Base-by-base conservation (phyloP, 768 basidiomycete species). In the Candolleomyces aberdarensis region DNA sequence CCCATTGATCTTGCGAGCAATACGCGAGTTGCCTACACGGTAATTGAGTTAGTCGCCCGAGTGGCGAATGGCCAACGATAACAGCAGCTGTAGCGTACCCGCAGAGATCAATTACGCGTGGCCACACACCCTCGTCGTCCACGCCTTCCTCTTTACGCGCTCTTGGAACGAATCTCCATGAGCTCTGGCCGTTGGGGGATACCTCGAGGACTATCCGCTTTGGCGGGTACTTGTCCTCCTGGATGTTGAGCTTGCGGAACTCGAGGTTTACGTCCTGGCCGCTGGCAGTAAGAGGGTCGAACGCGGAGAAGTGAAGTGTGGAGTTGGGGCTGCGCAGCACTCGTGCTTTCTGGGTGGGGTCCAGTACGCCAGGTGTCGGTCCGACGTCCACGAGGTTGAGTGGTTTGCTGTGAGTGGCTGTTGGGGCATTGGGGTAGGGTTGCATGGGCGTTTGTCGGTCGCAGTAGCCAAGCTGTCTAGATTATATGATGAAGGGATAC, bases 1-100 rank as follows among this genome's bases (percentile, higher is more conserved):
- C 91, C 91, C 91, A 93, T 70, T 92, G 90, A 40, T 92, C 89
- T 69, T 88, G 88, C 19, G 83, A 81, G 68, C 82, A 82, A 60
- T 81, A 70, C 56, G 82, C 71, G 0, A 71, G 69, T 72, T 82
- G 74, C 10, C 87, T 87, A 58, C 36, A 36, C 36, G 5, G 36
- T 36, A 19, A 31, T 47, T 10, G 20, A 60, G 61, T 29, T 17
- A 50, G 46, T 48, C 40, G 10, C 49, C 32, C 51, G 46, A 48
- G 51, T 43, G 46, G 40, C 36, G 17, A 60, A 53, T 32, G 47
- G 53, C 20, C 57, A 57, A 32, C 8, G 36, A 50, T n/a, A 56
- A 19, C 58, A 43, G 40, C 57, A 56, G 52, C 36, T 26, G 56
- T 15, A 3, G 70, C 85, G 75, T 66, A 92, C 91, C 90, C 89